Evolutionary conservation across 441 rosid species (phyloP), one percentile per base, ranked within the genome.

Genomic region (Melianthus villosus): DNA sequence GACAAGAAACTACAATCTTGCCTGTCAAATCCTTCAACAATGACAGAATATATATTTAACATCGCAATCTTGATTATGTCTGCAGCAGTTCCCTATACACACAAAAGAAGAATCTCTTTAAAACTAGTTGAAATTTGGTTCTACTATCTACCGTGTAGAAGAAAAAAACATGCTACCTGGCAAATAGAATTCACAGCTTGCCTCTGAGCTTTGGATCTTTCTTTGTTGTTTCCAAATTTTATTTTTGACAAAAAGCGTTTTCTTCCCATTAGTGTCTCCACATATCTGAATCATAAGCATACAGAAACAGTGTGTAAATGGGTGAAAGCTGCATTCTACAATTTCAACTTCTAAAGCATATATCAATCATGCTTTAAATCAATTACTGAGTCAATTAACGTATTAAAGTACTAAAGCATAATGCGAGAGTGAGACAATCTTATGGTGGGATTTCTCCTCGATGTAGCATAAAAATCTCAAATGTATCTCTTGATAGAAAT

Each of bases 181-280:
- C 96, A 84, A 56, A 89, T 72, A 49, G 98, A 89, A 67, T 89
- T 89, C 38, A 84, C 94, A 37, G 96, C 96, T 69, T 89, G 98
- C 51, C 98, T 79, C 70, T 82, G 92, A 57, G 96, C 98, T 68
- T 73, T 89, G 13, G 80, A 69, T 57, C 75, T 82, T 65, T 82
- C 96, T 60, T 77, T 60, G 43, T 45, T 68, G 61, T 73, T 72
- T 40, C 98, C 98, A 54, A 68, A 62, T 64, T 79, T 84, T 62
- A 89, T 84, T 62, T 89, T 89, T 5, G 96, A 82, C 71, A 84
- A 62, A 77, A 77, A 84, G 10, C 96, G 81, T 53, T 79, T 84
- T 68, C 98, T 71, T 69, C 93, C 98, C 63, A 48, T 77, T 11
- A 89, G 71, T 27, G 98, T 82, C 71, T 82, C 79, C 49, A 79